Base-by-base conservation (phyloP, 2,329 filamentous ascomycete genomes). In the Fusarium tupiense region DNA sequence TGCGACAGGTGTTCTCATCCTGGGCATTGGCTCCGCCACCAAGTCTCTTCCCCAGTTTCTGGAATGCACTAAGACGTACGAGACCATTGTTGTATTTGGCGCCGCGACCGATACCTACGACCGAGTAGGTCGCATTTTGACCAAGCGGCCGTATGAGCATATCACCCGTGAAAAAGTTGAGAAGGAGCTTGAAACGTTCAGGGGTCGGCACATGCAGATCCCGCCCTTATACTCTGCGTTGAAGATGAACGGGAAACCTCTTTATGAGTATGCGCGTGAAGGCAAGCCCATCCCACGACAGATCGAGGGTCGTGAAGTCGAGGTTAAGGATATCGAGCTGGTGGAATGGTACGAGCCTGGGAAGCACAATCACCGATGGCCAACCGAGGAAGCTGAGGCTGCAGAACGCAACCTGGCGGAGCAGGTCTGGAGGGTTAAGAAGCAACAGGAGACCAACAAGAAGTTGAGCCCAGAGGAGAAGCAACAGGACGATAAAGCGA, bases 191-290 rank as follows among this genome's bases (percentile, higher is more conserved):
- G 87, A 86, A 10, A 85, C 87, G 69, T 98, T 98, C 82, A 88
- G 91, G 44, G 96, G 96, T 22, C 92, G 92, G 76, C 94, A 94
- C 78, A 91, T 93, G 85, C 96, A 99, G 85, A 91, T 94, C 76
- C 96, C 96, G 43, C 96, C 96, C 11, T 90, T 99, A 26, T 99
- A 95, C 83, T 98, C 94, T 37, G 96, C 96, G 16, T 87, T 98
- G 71, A 95, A 96, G 82, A 94, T 98, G 82, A 90, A 98, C 76
- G 96, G 96, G 5, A 98, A 98, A 86, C 93, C 94, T 40, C 87
- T 98, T 56, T 99, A 99, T 81, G 95, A 99, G 84, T 98, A 98
- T 83, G 96, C 96, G 26, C 89, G 96, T 56, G 94, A 95, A 81
- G 96, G 96, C 22, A 94, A 93, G 79, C 90, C 94, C 41, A 92